Evolutionary conservation across 2,329 filamentous ascomycete species (phyloP).

Genomic region (Phialophora verrucosa): DNA sequence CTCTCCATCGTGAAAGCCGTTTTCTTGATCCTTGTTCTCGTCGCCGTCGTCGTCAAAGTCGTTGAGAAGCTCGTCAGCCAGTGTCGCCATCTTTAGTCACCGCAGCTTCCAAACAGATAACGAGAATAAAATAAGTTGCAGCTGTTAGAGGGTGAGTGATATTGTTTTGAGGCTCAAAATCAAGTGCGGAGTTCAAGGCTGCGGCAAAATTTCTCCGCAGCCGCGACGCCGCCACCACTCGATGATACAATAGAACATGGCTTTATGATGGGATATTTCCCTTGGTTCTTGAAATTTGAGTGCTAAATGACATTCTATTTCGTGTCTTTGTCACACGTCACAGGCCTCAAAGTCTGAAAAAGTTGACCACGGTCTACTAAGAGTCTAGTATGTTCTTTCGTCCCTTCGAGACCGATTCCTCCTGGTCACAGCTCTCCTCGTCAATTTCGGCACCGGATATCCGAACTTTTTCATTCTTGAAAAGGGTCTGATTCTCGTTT

Average conservation of each 20-base stretch:
- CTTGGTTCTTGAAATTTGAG: neutral
- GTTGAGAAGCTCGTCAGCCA: conserved; percentile 89
- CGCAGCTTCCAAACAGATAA: neutral
- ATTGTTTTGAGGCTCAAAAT: neutral
- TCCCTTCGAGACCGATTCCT: neutral
- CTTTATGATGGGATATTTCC: neutral
- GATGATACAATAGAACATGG: neutral
- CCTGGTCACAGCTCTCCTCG: neutral
- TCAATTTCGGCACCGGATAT: neutral
- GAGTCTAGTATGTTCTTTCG: neutral
- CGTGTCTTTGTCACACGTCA: too few relatives aligned
- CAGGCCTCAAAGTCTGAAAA: neutral
- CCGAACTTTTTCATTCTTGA: neutral
- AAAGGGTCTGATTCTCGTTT: neutral
- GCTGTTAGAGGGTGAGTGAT: neutral
- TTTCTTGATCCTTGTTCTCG: conserved; percentile 69
- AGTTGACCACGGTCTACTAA: neutral
- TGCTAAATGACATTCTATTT: neutral
- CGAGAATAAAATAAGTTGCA: neutral
- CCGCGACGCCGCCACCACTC: neutral
- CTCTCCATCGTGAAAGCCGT: conserved; percentile 54
- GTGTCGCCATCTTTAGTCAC: conserved; percentile 72
- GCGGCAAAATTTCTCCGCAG: conserved; percentile 23
- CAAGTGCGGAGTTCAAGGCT: neutral
- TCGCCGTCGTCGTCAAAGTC: conserved; percentile 88